Conservation (phyloP, 2,329 filamentous ascomycete species). For the Colletotrichum costaricense region DNA sequence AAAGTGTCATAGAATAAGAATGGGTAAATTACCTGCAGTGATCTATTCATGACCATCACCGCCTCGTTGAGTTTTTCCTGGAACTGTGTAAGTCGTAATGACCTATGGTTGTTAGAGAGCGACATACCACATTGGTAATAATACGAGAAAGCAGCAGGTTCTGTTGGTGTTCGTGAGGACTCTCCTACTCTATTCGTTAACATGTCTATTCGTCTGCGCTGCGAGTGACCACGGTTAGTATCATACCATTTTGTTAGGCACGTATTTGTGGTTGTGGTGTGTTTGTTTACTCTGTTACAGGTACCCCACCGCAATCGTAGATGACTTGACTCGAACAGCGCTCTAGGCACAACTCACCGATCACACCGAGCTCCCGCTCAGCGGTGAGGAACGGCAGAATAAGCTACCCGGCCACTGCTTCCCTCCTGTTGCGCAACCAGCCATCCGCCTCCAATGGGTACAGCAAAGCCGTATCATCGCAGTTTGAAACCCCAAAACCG, state of each 20-base stretch:
- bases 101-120: neutral
- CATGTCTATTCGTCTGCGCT: neutral
- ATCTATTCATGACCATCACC: conserved; percentile 91
- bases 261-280: neutral
- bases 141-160: conserved; percentile 92
- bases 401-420: conserved; percentile 24
- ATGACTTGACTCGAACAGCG: neutral
- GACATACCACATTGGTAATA: conserved; percentile 93
- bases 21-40: conserved; percentile 73
- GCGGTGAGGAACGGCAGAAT: conserved; percentile 36
- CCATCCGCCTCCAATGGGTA: neutral
- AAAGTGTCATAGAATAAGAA: neutral
- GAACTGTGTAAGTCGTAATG: conserved; percentile 26
- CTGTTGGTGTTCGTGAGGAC: conserved; percentile 97
- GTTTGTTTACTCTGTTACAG: conserved; percentile 26
- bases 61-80: conserved; percentile 98
- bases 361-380: conserved; percentile 1
- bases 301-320: neutral
- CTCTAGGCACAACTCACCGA: neutral
- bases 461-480: neutral
- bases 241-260: conserved; percentile 31
- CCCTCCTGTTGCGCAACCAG: neutral
- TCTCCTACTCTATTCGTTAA: conserved; percentile 70
- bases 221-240: neutral
- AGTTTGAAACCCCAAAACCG: neutral